Conservation (phyloP, 257 asterid species). For the Datura wrightii region DNA sequence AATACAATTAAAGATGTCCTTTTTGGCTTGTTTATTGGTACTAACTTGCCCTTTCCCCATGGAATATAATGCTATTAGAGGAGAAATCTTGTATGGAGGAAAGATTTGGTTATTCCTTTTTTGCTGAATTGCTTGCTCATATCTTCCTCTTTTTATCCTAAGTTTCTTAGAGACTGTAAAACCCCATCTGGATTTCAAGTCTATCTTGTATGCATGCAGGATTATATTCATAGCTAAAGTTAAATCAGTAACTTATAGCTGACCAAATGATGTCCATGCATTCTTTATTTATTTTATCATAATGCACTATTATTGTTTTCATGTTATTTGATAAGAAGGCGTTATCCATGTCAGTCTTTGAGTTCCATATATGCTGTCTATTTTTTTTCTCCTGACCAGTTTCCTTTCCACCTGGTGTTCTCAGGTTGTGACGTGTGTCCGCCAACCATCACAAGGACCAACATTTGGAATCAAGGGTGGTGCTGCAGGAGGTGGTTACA, state of each 20-base stretch:
- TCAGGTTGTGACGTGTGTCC: conserved; percentile 86
- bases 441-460: conserved; percentile 98
- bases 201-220: neutral
- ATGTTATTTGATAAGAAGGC: neutral
- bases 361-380: conserved; percentile 6
- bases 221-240: neutral
- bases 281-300: neutral
- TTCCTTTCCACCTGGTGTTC: conserved; percentile 34
- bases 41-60: neutral
- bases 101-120: neutral
- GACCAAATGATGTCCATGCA: neutral
- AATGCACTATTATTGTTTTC: neutral
- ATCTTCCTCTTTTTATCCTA: neutral
- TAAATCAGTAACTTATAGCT: conserved; percentile 12
- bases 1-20: neutral
- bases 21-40: neutral
- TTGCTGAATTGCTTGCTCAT: neutral
- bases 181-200: neutral
- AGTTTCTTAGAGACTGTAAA: neutral
- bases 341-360: neutral
- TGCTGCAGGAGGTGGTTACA: conserved; percentile 99
- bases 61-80: neutral
- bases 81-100: conserved; percentile 2
- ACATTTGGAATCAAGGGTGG: conserved; percentile 98
- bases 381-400: neutral